phyloP scores from a whole-genome alignment of 2,329 filamentous ascomycete species.

The Sporothrix curviconia region DNA sequence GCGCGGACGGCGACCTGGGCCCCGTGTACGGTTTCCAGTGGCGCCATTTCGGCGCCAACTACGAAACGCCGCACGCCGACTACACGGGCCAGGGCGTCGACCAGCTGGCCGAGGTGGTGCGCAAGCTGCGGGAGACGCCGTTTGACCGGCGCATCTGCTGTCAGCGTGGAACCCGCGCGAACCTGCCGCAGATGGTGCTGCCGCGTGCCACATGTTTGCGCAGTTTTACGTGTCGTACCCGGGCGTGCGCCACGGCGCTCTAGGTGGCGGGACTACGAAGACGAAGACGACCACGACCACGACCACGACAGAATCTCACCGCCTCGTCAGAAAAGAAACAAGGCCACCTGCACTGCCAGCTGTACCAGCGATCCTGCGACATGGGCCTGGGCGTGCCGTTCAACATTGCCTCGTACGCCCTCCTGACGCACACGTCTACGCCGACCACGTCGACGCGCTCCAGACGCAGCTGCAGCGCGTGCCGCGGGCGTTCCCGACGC shows the following conservation, averaged over 20 bases:
- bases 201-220: constrained; percentile 95
- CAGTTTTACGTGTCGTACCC: constrained; percentile 89
- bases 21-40: constrained; percentile 98
- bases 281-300: no score
- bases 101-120: constrained; percentile 83
- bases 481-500: constrained; percentile 70
- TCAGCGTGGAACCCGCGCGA: constrained; percentile 90
- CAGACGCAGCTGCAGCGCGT: constrained; percentile 72
- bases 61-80: constrained; percentile 69
- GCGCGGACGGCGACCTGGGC: constrained; percentile 81
- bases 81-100: constrained; percentile 88
- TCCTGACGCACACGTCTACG: constrained; percentile 90
- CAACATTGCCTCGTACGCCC: constrained; percentile 91
- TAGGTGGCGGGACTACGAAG: no score
- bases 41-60: constrained; percentile 94
- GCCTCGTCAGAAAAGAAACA: no score
- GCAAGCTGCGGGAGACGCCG: constrained; percentile 75
- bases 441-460: constrained; percentile 85
- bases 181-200: constrained; percentile 80
- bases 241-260: constrained; percentile 24
- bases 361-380: constrained; percentile 93
- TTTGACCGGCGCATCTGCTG: constrained; percentile 85
- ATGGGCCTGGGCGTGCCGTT: constrained; percentile 97
- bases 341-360: constrained; percentile 74
- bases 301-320: no score